Percentiles rank a stretch among this genome's conserved stretches.
Evolutionary conservation across 139 green algal genomes (phyloP).

Genomic region (Coccomyxa sp.): DNA sequence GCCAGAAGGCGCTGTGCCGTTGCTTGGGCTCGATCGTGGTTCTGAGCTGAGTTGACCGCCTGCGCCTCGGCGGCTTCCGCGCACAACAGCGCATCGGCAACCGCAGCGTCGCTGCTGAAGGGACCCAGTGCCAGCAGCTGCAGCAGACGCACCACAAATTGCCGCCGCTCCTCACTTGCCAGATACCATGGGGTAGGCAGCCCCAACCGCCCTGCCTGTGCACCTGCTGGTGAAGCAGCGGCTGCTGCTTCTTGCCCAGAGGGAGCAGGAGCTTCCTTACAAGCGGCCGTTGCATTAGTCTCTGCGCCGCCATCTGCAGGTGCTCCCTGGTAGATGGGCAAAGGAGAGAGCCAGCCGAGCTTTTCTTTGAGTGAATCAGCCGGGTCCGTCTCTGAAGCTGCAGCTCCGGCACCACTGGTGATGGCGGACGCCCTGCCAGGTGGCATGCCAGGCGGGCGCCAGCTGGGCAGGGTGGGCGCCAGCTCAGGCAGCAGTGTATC

Average conservation of each 20-base stretch:
- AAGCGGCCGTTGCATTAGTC: no score
- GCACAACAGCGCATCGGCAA: constrained; percentile 18
- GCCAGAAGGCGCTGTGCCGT: constrained; percentile 45
- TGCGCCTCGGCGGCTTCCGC: constrained; percentile 9
- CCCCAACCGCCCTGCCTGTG: neutral
- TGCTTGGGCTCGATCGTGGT: constrained; percentile 13
- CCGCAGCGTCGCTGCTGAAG: neutral
- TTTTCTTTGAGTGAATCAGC: no score
- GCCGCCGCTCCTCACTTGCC: constrained; percentile 2
- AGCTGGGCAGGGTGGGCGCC: neutral
- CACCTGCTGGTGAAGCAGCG: neutral
- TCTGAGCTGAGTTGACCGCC: neutral
- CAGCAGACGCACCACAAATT: constrained; percentile 25
- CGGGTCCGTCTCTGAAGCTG: no score
- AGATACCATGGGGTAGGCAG: constrained; percentile 20
- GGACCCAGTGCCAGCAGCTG: constrained; percentile 14
- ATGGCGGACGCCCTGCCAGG: no score
- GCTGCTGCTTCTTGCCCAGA: neutral
- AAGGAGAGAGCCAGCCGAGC: no score
- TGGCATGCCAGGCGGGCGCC: neutral
- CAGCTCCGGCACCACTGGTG: no score
- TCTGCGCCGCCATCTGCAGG: no score
- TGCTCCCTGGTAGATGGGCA: no score
- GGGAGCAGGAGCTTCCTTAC: no score
- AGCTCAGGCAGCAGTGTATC: neutral